Percentiles rank a stretch among this genome's conserved stretches.
These are phyloP conservation scores for Metarhizium anisopliae DNA, from an alignment of 2,329 filamentous ascomycete genomes.

Conservation along the genomic window DNA sequence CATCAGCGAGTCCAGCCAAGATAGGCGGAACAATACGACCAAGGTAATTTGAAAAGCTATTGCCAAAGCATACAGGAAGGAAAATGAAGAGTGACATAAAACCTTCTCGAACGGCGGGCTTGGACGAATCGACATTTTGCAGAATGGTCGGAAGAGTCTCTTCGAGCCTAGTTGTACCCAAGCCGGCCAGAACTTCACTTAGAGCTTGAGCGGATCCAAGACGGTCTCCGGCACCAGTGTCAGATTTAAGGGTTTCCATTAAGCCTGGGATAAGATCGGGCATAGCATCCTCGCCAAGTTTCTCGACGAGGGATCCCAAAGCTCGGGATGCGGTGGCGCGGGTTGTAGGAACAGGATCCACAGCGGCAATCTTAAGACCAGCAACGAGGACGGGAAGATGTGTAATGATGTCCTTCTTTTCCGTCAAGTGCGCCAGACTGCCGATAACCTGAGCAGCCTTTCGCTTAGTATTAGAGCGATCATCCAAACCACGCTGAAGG, in stretches of 20 bases:
- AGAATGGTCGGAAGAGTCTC: conserved; percentile 94
- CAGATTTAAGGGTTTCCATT: conserved; percentile 95
- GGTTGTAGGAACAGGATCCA: conserved; percentile 94
- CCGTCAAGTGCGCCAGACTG: conserved; percentile 91
- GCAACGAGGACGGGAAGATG: conserved; percentile 90
- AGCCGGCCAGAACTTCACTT: conserved; percentile 87
- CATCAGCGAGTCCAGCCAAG: conserved; percentile 85
- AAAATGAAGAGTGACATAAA: conserved; percentile 99
- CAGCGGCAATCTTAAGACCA: conserved; percentile 78
- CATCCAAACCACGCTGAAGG: conserved; percentile 80
- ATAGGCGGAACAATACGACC: conserved; percentile 94
- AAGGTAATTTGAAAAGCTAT: conserved; percentile 94
- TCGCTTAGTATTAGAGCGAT: conserved; percentile 88
- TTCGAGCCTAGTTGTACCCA: conserved; percentile 86
- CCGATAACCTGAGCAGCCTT: conserved; percentile 98
- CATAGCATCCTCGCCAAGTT: conserved; percentile 90
- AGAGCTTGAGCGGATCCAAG: conserved; percentile 94
- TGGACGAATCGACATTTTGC: conserved; percentile 89
- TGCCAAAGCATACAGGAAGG: conserved; percentile 96
- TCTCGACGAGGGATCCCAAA: conserved; percentile 92
- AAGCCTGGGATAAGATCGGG: conserved; percentile 95
- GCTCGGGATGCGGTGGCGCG: conserved; percentile 94
- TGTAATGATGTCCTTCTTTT: conserved; percentile 84
- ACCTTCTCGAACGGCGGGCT: conserved; percentile 84
- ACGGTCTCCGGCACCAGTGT: conserved; percentile 91